phyloP scores from a whole-genome alignment of 352 stramenopile genomes.

The Elongisporangium senticosum region DNA sequence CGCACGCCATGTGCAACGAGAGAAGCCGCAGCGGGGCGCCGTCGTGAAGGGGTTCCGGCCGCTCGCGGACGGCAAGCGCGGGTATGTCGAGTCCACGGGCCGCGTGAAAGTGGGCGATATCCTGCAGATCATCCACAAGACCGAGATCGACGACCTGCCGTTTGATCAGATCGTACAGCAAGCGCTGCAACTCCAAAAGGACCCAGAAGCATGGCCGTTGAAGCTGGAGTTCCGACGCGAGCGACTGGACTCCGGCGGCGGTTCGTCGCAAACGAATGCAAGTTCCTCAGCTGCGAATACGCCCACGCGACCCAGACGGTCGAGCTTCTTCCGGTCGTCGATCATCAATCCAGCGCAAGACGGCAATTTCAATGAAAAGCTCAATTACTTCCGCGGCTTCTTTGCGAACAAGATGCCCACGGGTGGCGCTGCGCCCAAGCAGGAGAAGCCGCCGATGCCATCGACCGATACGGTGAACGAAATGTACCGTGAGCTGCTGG shows the following conservation, averaged over 20 bases:
- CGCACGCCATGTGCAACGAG: constrained; percentile 64
- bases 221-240: constrained; percentile 75
- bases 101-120: constrained; percentile 78
- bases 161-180: constrained; percentile 83
- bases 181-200: constrained; percentile 65
- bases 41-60: constrained; percentile 78
- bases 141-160: constrained; percentile 70
- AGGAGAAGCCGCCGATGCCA: constrained; percentile 55
- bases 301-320: constrained; percentile 37
- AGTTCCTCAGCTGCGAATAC: neutral
- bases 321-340: constrained; percentile 71
- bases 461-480: constrained; percentile 75
- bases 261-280: neutral
- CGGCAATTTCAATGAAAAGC: constrained; percentile 80
- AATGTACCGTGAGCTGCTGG: constrained; percentile 78
- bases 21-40: constrained; percentile 66
- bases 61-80: constrained; percentile 33
- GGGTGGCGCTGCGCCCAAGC: constrained; percentile 50
- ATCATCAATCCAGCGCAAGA: constrained; percentile 67
- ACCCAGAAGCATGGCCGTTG: constrained; percentile 62
- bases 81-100: constrained; percentile 70
- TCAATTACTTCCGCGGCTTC: constrained; percentile 83
- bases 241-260: constrained; percentile 1
- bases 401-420: constrained; percentile 80
- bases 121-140: constrained; percentile 73